A percentile compares a stretch with the other conserved stretches of the same genome.
Conservation (phyloP, 164 flowering plant species). For the Dillenia turbinata region DNA sequence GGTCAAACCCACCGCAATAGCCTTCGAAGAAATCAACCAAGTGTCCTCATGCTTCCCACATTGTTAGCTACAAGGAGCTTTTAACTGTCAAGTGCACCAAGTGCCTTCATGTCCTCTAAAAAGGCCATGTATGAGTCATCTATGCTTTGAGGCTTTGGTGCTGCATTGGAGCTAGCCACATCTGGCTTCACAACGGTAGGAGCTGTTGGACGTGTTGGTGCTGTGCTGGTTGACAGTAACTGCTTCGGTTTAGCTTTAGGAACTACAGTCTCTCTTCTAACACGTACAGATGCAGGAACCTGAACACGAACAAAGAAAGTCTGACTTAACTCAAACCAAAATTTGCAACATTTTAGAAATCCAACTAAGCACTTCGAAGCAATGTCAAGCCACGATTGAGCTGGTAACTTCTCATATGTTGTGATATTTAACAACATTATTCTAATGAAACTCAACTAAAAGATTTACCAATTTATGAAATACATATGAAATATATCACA, state of each 20-base stretch:
- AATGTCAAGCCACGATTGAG: neutral
- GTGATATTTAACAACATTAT: too few species aligned
- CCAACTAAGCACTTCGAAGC: neutral
- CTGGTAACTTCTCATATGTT: too few species aligned
- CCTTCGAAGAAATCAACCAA: neutral
- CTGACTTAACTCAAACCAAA: neutral
- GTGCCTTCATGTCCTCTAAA: slow-evolving; percentile 97
- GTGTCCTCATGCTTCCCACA: neutral
- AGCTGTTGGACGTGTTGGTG: slow-evolving; percentile 32
- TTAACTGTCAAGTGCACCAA: slow-evolving; percentile 90
- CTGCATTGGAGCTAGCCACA: slow-evolving; percentile 34
- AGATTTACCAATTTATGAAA: too few species aligned
- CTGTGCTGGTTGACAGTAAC: slow-evolving; percentile 16
- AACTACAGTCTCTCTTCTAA: slow-evolving; percentile 71
- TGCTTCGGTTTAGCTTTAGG: slow-evolving; percentile 74
- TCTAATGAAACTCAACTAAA: too few species aligned
- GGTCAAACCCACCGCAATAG: too few species aligned
- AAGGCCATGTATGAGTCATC: slow-evolving; percentile 94
- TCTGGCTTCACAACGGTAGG: slow-evolving; percentile 39
- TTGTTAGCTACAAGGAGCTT: slow-evolving; percentile 1
- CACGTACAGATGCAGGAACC: slow-evolving; percentile 99
- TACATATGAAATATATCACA: too few species aligned
- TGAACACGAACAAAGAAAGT: slow-evolving; percentile 16
- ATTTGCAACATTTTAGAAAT: neutral
- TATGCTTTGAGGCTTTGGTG: slow-evolving; percentile 63